Evolutionary conservation across 495 filamentous ascomycete genomes (phyloP).

Genomic region (Lophium mytilinum): DNA sequence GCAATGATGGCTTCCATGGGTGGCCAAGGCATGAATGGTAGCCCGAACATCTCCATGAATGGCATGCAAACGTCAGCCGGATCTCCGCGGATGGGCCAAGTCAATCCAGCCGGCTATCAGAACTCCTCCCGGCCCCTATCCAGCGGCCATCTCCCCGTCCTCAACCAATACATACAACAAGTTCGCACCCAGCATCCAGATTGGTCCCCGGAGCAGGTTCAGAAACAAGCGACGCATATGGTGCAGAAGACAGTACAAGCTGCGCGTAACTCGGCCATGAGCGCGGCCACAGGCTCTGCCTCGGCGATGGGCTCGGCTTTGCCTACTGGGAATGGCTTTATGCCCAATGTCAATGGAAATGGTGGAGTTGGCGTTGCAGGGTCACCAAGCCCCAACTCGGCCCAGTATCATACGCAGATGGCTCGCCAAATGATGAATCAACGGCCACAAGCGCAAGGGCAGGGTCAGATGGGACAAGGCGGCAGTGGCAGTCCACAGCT

Average conservation of each 20-base stretch:
- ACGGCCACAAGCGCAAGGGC: constrained; percentile 10
- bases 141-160: constrained; percentile 30
- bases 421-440: constrained; percentile 13
- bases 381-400: constrained; percentile 13
- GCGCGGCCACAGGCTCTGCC: constrained; percentile 28
- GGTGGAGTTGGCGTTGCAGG: constrained; percentile 8
- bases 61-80: constrained; percentile 13
- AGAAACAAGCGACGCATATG: constrained; percentile 24
- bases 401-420: constrained; percentile 19
- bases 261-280: constrained; percentile 31
- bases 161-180: constrained; percentile 26
- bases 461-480: not conserved
- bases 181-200: constrained; percentile 30
- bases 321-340: constrained; percentile 9
- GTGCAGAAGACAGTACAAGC: constrained; percentile 4
- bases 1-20: constrained; percentile 26
- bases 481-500: constrained; percentile 11
- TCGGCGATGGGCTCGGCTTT: constrained; percentile 5
- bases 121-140: constrained; percentile 27
- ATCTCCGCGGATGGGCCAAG: constrained; percentile 18
- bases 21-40: constrained; percentile 22
- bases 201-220: constrained; percentile 26
- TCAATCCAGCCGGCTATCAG: constrained; percentile 7
- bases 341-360: constrained; percentile 17
- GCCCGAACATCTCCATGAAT: constrained; percentile 17